Conservation (phyloP, 23 red algal genomes). For the Gracilaria caudata region DNA sequence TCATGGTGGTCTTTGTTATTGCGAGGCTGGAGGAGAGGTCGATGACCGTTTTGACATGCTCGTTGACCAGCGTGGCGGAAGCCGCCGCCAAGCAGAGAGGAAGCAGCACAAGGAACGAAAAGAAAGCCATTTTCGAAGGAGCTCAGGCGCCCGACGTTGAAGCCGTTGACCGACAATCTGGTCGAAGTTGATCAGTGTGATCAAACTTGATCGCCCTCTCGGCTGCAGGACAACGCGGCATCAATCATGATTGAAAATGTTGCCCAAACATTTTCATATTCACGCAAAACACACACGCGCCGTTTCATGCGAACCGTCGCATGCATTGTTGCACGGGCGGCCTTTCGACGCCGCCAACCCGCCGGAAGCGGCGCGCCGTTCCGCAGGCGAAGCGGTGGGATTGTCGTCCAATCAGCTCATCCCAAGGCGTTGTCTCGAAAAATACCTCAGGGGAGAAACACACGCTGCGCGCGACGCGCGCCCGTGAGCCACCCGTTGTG, state of each 20-base stretch:
- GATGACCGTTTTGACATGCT: slow-evolving; percentile 49
- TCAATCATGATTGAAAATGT: too few species aligned
- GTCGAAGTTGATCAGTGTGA: not conserved
- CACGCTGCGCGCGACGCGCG: not conserved
- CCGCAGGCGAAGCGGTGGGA: not conserved
- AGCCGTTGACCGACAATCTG: too few species aligned
- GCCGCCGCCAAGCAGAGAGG: not conserved
- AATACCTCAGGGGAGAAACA: not conserved
- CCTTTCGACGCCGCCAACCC: not conserved
- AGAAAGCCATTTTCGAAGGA: not conserved
- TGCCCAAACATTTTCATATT: too few species aligned
- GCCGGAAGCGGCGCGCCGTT: slow-evolving; percentile 4
- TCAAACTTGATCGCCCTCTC: too few species aligned
- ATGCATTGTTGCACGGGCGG: not conserved
- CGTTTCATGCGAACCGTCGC: not conserved
- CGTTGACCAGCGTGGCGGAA: slow-evolving; percentile 24
- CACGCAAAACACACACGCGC: too few species aligned
- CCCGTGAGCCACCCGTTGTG: not conserved
- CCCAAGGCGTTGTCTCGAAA: not conserved
- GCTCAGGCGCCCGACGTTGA: too few species aligned
- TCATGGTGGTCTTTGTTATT: slow-evolving; percentile 37
- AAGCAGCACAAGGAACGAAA: not conserved
- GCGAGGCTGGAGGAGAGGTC: slow-evolving; percentile 47
- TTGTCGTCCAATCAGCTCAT: not conserved
- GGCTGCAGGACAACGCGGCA: too few species aligned